Percentiles rank a stretch among this genome's conserved stretches.
Evolutionary conservation across 768 basidiomycete species (phyloP).

Genomic region (Chalciporus pseudorubinellus): DNA sequence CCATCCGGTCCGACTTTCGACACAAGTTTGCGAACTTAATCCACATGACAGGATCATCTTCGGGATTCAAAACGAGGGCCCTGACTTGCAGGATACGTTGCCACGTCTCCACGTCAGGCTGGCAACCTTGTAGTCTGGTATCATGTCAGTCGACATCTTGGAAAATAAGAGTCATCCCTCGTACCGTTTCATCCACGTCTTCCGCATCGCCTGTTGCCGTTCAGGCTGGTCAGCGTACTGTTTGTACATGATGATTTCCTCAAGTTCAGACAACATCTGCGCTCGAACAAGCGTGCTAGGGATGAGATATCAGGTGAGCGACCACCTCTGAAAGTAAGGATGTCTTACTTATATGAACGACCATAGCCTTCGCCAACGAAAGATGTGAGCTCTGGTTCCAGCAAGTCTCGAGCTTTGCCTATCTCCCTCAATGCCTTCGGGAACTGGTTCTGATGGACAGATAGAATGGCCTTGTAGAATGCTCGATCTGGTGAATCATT

Average conservation of each 20-base stretch:
- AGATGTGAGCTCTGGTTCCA: slow-evolving; percentile 88
- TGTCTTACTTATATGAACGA: slow-evolving; percentile 90
- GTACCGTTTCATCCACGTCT: slow-evolving; percentile 97
- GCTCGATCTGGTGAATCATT: slow-evolving; percentile 89
- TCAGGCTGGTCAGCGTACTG: slow-evolving; percentile 92
- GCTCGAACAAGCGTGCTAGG: slow-evolving; percentile 91
- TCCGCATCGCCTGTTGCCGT: slow-evolving; percentile 84
- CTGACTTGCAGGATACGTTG: slow-evolving; percentile 96
- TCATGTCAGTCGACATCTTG: background rate
- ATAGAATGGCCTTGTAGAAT: slow-evolving; percentile 94
- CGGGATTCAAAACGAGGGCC: slow-evolving; percentile 87
- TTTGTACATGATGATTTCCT: slow-evolving; percentile 96
- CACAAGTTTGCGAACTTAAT: slow-evolving; percentile 98
- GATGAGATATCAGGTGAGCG: slow-evolving; percentile 11
- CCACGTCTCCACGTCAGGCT: slow-evolving; percentile 99
- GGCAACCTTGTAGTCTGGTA: slow-evolving; percentile 85
- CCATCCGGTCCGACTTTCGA: slow-evolving; percentile 91
- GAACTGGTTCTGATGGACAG: slow-evolving; percentile 96
- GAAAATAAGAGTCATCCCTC: slow-evolving; percentile 5
- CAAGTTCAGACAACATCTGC: slow-evolving; percentile 96
- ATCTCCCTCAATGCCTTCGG: slow-evolving; percentile 87
- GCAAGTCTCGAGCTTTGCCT: slow-evolving; percentile 84
- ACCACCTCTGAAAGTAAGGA: background rate
- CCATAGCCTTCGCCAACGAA: slow-evolving; percentile 96
- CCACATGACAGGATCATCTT: slow-evolving; percentile 96